These are phyloP conservation scores for Aspergillus chevalieri DNA, from an alignment of 2,329 filamentous ascomycete species.

Conservation along the genomic window DNA sequence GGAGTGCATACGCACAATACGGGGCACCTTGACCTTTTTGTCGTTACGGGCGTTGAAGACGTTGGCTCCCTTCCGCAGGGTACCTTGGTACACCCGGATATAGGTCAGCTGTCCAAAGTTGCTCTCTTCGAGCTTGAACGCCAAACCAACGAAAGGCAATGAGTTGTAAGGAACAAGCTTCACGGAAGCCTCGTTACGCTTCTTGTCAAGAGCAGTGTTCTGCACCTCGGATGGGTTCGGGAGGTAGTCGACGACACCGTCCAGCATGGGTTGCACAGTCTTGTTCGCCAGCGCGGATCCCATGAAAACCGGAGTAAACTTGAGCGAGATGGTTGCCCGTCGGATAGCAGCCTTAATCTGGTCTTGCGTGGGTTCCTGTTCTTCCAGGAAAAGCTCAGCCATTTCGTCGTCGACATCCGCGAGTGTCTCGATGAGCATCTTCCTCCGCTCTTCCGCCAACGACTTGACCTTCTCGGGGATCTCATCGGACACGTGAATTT, in stretches of 20 bases:
- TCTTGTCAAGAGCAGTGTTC: slow-evolving; percentile 81
- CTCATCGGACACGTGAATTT: slow-evolving; percentile 67
- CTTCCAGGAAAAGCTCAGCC: slow-evolving; percentile 87
- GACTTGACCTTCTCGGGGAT: slow-evolving; percentile 73
- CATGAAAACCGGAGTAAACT: slow-evolving; percentile 95
- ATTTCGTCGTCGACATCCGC: slow-evolving; percentile 98
- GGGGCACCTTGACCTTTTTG: slow-evolving; percentile 93
- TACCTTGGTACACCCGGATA: slow-evolving; percentile 95
- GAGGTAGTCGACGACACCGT: slow-evolving; percentile 92
- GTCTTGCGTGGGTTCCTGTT: slow-evolving; percentile 66
- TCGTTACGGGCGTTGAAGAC: slow-evolving; percentile 90
- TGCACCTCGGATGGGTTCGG: slow-evolving; percentile 85
- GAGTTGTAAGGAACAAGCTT: slow-evolving; percentile 90
- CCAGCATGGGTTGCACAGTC: slow-evolving; percentile 91
- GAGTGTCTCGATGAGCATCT: slow-evolving; percentile 84
- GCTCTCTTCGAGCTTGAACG: slow-evolving; percentile 98
- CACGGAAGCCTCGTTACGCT: slow-evolving; percentile 69
- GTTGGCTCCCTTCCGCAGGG: slow-evolving; percentile 77
- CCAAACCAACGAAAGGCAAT: slow-evolving; percentile 87
- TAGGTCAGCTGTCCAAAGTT: slow-evolving; percentile 98
- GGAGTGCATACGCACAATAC: slow-evolving; percentile 98
- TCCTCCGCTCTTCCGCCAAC: slow-evolving; percentile 75
- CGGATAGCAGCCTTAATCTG: slow-evolving; percentile 93
- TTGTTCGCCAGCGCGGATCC: slow-evolving; percentile 93
- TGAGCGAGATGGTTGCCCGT: slow-evolving; percentile 76